Evolutionary conservation across 306 rosid genomes (phyloP).

Genomic region (Hippophae gyantsensis): DNA sequence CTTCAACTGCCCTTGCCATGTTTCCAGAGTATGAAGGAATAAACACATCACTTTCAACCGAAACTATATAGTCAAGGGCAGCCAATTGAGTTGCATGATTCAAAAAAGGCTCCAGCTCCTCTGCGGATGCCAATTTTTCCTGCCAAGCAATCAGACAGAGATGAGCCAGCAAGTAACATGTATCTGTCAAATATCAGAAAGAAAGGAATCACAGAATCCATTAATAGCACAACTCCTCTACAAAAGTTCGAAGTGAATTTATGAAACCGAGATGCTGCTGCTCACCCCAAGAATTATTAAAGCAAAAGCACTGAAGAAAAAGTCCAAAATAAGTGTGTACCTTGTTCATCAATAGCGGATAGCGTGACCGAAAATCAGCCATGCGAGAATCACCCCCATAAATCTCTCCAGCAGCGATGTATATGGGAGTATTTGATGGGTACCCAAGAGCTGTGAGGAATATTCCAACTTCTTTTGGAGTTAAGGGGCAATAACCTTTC

Average conservation of each 20-base stretch:
- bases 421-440: slow-evolving; percentile 73
- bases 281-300: too few species aligned
- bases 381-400: slow-evolving; percentile 85
- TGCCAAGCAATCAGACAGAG: slow-evolving; percentile 22
- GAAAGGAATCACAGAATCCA: too few species aligned
- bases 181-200: too few species aligned
- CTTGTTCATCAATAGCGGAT: slow-evolving; percentile 80
- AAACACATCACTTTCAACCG: slow-evolving; percentile 89
- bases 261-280: too few species aligned
- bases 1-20: slow-evolving; percentile 98
- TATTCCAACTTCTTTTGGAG: slow-evolving; percentile 89
- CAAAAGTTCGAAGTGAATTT: too few species aligned
- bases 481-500: slow-evolving; percentile 83
- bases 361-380: slow-evolving; percentile 59
- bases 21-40: slow-evolving; percentile 86
- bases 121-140: slow-evolving; percentile 71
- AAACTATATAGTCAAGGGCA: slow-evolving; percentile 91
- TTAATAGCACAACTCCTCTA: too few species aligned
- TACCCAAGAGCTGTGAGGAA: slow-evolving; percentile 83
- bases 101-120: slow-evolving; percentile 70
- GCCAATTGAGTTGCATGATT: slow-evolving; percentile 88
- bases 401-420: slow-evolving; percentile 88
- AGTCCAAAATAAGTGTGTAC: slow-evolving; percentile 24
- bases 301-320: background rate
- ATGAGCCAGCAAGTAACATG: slow-evolving; percentile 10